phyloP scores from a whole-genome alignment of 2,329 filamentous ascomycete species.

The Scortechinia acanthostroma region DNA sequence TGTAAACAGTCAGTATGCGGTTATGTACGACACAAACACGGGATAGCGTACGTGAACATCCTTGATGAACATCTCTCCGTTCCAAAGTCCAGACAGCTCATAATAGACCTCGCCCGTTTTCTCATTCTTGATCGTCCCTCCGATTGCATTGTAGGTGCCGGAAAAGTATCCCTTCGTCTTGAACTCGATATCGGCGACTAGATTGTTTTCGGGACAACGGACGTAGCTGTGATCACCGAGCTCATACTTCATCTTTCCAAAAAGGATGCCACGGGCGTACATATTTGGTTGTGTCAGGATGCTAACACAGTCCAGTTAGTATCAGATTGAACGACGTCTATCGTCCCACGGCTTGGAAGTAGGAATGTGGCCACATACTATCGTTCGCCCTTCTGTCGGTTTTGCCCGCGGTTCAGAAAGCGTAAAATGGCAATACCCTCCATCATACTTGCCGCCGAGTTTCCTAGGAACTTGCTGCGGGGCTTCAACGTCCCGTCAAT shows the following conservation, averaged over 20 bases:
- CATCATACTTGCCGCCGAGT: conserved; percentile 97
- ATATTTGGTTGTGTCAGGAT: conserved; percentile 96
- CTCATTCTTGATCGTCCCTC: conserved; percentile 82
- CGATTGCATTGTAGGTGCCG: conserved; percentile 92
- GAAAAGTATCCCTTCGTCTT: conserved; percentile 97
- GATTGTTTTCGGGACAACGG: conserved; percentile 77
- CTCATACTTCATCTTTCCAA: conserved; percentile 99
- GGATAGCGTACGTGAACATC: conserved; percentile 58
- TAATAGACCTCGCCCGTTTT: conserved; percentile 80
- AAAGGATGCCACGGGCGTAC: conserved; percentile 93
- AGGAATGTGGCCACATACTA: conserved; percentile 56
- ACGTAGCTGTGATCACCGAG: conserved; percentile 93
- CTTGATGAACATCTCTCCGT: conserved; percentile 88
- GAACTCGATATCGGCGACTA: conserved; percentile 90
- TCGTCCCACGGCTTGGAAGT: background rate
- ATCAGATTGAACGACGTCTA: too few species aligned
- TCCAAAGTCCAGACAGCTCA: conserved; percentile 89
- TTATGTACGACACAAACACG: background rate
- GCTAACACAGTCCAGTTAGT: conserved; percentile 34
- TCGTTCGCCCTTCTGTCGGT: conserved; percentile 63
- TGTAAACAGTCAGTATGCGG: conserved; percentile 20
- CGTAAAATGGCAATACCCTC: conserved; percentile 86
- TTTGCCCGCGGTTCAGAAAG: conserved; percentile 69
- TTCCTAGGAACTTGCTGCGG: conserved; percentile 87
- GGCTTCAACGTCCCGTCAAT: conserved; percentile 95